These are phyloP conservation scores for Fraxinus nigra DNA, from an alignment of 305 asterid species.

Conservation along the genomic window DNA sequence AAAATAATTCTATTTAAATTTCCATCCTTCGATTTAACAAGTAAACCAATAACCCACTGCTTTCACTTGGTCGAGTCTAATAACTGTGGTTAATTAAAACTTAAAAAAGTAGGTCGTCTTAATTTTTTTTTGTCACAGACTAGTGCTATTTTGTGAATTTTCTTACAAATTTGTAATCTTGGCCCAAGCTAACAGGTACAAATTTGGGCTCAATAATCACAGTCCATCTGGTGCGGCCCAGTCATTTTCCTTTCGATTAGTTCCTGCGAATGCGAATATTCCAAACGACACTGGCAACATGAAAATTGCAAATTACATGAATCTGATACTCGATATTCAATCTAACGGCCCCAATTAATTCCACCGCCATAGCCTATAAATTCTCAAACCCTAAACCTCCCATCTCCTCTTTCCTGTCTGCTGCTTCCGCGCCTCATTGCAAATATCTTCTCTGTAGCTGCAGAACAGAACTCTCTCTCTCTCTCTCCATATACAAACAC, in stretches of 20 bases:
- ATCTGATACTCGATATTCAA: constrained; percentile 1
- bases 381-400: constrained; percentile 45
- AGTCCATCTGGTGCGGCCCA: background rate
- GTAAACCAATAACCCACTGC: no score
- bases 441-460: constrained; percentile 26
- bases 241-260: background rate
- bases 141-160: background rate
- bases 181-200: background rate
- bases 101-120: no score
- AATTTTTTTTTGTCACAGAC: background rate
- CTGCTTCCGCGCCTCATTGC: constrained; percentile 30
- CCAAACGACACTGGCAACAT: background rate
- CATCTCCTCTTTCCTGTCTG: constrained; percentile 10
- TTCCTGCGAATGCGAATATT: background rate
- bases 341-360: constrained; percentile 34
- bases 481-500: background rate
- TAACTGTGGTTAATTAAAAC: no score
- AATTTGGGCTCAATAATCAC: background rate
- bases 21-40: no score
- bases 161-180: background rate
- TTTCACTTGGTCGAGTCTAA: no score
- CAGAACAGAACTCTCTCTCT: background rate
- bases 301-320: background rate
- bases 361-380: constrained; percentile 34
- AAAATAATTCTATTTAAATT: no score